Conservation (phyloP, 768 basidiomycete species). For the Pulveroboletus sp. region DNA sequence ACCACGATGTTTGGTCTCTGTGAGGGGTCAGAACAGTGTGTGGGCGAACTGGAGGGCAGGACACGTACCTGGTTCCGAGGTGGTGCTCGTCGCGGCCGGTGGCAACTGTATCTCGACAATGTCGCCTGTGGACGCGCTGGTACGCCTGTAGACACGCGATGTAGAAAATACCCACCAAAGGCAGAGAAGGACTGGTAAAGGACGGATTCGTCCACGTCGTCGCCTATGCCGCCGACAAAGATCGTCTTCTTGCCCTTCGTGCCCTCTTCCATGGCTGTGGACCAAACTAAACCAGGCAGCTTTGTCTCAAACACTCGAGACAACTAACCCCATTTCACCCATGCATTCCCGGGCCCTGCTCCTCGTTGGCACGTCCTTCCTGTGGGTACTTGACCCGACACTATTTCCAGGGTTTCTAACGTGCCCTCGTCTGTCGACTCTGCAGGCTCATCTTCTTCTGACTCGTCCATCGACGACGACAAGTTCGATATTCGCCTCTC, state of each 20-base stretch:
- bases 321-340: background rate
- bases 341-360: background rate
- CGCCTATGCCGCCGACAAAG: slow-evolving; percentile 79
- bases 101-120: slow-evolving; percentile 91
- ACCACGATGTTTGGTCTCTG: slow-evolving; percentile 84
- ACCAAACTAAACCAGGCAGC: slow-evolving; percentile 7
- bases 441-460: slow-evolving; percentile 35
- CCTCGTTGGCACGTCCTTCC: background rate
- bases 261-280: slow-evolving; percentile 70
- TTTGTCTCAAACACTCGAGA: slow-evolving; percentile 13
- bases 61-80: slow-evolving; percentile 52
- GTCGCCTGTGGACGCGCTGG: slow-evolving; percentile 58
- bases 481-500: slow-evolving; percentile 56
- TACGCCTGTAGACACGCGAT: background rate
- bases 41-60: background rate
- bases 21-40: background rate
- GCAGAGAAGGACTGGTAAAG: slow-evolving; percentile 81
- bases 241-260: slow-evolving; percentile 83
- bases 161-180: slow-evolving; percentile 60
- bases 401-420: no score
- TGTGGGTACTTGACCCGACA: slow-evolving; percentile 13
- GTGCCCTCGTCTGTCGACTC: slow-evolving; percentile 68
- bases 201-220: slow-evolving; percentile 77
- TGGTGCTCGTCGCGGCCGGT: slow-evolving; percentile 68
- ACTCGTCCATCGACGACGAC: slow-evolving; percentile 49